phyloP scores from a whole-genome alignment of 2,329 filamentous ascomycete species.

The Alternaria longipes region DNA sequence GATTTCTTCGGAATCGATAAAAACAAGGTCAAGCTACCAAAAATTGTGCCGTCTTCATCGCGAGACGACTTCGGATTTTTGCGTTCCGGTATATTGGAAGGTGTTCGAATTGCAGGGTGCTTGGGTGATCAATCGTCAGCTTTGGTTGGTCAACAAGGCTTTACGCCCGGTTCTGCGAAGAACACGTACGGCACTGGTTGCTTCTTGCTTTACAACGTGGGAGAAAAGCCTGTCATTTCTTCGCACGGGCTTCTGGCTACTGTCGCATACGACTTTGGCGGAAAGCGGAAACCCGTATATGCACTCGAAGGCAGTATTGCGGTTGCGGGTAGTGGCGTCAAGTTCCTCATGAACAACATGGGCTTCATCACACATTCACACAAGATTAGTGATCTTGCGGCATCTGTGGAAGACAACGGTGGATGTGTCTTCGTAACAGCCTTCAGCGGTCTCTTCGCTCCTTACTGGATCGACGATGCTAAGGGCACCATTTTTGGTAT shows the following conservation, averaged over 20 bases:
- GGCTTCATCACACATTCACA: conserved; percentile 68
- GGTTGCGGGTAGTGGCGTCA: conserved; percentile 81
- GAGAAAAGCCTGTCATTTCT: conserved; percentile 84
- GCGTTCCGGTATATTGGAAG: conserved; percentile 70
- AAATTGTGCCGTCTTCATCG: conserved; percentile 83
- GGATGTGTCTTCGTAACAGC: conserved; percentile 88
- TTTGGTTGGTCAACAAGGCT: conserved; percentile 85
- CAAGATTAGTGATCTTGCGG: conserved; percentile 71
- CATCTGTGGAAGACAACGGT: conserved; percentile 76
- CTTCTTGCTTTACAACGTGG: conserved; percentile 90
- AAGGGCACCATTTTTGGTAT: conserved; percentile 86
- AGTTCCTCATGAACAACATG: conserved; percentile 71
- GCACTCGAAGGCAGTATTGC: conserved; percentile 86
- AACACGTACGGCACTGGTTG: conserved; percentile 93
- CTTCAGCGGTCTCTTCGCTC: conserved; percentile 89
- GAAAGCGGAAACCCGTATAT: conserved; percentile 73
- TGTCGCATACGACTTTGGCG: conserved; percentile 84
- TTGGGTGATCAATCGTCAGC: conserved; percentile 88
- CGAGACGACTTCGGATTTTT: conserved; percentile 75
- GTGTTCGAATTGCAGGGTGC: conserved; percentile 80
- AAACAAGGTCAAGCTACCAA: conserved; percentile 77
- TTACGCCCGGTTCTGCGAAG: conserved; percentile 82
- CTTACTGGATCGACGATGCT: conserved; percentile 94
- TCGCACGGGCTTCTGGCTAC: conserved; percentile 85
- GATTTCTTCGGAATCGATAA: conserved; percentile 81